Conservation (phyloP, 2,329 filamentous ascomycete species). For the Nannizziopsis arthrosporioides region DNA sequence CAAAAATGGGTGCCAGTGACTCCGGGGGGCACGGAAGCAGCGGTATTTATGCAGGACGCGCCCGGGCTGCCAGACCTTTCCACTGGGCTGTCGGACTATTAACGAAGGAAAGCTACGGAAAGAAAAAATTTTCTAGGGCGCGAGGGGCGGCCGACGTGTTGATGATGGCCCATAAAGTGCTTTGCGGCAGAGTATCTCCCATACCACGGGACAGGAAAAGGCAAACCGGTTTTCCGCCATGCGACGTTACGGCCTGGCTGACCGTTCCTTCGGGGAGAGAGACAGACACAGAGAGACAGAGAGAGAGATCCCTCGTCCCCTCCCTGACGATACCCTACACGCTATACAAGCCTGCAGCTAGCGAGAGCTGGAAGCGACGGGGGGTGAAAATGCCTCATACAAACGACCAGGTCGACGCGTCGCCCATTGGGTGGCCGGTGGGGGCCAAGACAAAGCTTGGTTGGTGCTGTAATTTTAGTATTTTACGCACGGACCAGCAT, state of each 20-base stretch:
- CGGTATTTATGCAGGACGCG: conserved; percentile 10
- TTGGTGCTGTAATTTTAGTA: not conserved
- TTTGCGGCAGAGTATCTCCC: conserved; percentile 1
- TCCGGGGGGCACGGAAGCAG: not conserved
- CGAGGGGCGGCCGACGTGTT: not conserved
- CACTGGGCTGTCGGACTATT: not conserved
- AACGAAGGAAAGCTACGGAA: not conserved
- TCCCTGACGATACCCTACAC: conserved; percentile 3
- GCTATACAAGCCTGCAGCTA: not conserved
- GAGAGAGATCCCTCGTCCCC: not conserved
- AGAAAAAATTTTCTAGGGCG: not conserved
- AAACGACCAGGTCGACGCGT: conserved; percentile 2
- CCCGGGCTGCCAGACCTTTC: no score
- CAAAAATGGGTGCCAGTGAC: not conserved
- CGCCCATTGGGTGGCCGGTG: conserved; percentile 3
- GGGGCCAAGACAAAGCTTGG: conserved; percentile 8
- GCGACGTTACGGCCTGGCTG: no score
- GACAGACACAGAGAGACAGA: no score
- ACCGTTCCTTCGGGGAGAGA: no score
- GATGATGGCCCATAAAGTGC: not conserved
- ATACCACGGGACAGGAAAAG: not conserved
- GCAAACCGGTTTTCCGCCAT: no score
- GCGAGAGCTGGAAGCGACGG: not conserved
- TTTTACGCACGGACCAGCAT: conserved; percentile 9
- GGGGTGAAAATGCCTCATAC: not conserved